Percentiles rank a stretch among this genome's conserved stretches.
Evolutionary conservation across 495 filamentous ascomycete species (phyloP).

Genomic region (Podospora sp.): DNA sequence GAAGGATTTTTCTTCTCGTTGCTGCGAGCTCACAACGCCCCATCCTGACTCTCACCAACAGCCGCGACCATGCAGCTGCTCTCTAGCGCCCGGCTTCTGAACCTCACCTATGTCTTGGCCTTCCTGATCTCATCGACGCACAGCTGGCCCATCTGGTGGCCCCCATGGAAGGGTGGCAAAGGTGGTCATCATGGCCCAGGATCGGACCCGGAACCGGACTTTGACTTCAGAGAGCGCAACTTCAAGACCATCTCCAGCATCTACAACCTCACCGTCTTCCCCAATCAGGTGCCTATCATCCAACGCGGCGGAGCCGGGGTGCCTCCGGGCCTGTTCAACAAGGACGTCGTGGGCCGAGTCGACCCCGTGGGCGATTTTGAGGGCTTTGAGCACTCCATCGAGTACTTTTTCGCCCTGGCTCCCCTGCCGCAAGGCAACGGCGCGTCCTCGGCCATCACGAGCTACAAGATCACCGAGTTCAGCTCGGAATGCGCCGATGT

Average conservation of each 20-base stretch:
- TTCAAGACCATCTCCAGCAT: slow-evolving; percentile 41
- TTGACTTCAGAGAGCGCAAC: slow-evolving; percentile 33
- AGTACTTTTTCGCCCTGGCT: slow-evolving; percentile 45
- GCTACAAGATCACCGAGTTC: slow-evolving; percentile 40
- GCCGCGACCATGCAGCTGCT: slow-evolving; percentile 19
- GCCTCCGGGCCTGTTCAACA: slow-evolving; percentile 41
- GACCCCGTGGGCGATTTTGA: slow-evolving; percentile 42
- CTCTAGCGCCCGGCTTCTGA: slow-evolving; percentile 23
- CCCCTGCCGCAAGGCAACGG: slow-evolving; percentile 36
- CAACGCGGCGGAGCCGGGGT: slow-evolving; percentile 32
- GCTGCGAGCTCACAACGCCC: neutral
- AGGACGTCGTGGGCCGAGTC: slow-evolving; percentile 39
- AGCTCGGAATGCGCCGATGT: slow-evolving; percentile 36
- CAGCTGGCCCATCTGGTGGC: slow-evolving; percentile 23
- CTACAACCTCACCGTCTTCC: slow-evolving; percentile 47
- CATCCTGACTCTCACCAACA: neutral
- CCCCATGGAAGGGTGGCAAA: slow-evolving; percentile 7
- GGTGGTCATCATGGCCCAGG: slow-evolving; percentile 1
- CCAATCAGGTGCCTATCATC: slow-evolving; percentile 44
- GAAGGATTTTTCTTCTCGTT: slow-evolving; percentile 6
- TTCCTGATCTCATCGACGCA: slow-evolving; percentile 21
- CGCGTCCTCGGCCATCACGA: slow-evolving; percentile 33
- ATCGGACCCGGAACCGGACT: neutral
- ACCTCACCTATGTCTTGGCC: slow-evolving; percentile 22
- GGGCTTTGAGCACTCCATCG: slow-evolving; percentile 42